Evolutionary conservation across 2,329 filamentous ascomycete species (phyloP), one percentile per base, ranked within the genome.

Genomic region (Aspergillus oerlinghausenensis): DNA sequence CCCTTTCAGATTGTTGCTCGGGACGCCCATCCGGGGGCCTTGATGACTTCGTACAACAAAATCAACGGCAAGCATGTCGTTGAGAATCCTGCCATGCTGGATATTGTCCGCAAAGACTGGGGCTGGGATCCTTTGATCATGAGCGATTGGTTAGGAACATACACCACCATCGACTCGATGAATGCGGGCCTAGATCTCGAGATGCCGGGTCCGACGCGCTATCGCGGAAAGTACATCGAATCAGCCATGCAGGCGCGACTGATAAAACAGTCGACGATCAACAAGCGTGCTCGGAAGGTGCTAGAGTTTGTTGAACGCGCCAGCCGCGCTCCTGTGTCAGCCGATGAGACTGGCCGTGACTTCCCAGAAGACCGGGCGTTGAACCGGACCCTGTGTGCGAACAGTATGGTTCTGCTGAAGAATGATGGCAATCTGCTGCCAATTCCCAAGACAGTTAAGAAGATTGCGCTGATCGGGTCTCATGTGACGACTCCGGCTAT

Each of bases 1-100:
- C 82, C 83, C 0, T 86, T 86, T 54, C 79, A 84, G 67, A 80
- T 85, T 54, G 80, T 79, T 0, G 73, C 83, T 17, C 72, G 77
- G 38, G 75, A 82, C 17, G 76, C 77, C 0, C 77, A 79, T 23
- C 80, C 80, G 1, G 77, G 77, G 67, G 76, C 78, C 17, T 64
- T 80, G n/a, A 83, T 83, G 81, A 79, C 77, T 10, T 73, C 79
- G 0, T 83, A 83, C 63, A 82, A 81, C 57, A 73, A 77, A 59
- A 66, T 80, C 56, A 81, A 80, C 61, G 78, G 78, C n/a, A 63
- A 73, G 17, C 70, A 73, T 59, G 67, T 59, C 9, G 66, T 65
- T n/a, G 69, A 70, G 59, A 63, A 59, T 45, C 50, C 63, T 1
- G 56, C 51, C 40, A 56, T 73, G 19, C 55, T 72, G n/a, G 63